phyloP scores from a whole-genome alignment of 2,329 filamentous ascomycete species.

The Fusarium sp. region DNA sequence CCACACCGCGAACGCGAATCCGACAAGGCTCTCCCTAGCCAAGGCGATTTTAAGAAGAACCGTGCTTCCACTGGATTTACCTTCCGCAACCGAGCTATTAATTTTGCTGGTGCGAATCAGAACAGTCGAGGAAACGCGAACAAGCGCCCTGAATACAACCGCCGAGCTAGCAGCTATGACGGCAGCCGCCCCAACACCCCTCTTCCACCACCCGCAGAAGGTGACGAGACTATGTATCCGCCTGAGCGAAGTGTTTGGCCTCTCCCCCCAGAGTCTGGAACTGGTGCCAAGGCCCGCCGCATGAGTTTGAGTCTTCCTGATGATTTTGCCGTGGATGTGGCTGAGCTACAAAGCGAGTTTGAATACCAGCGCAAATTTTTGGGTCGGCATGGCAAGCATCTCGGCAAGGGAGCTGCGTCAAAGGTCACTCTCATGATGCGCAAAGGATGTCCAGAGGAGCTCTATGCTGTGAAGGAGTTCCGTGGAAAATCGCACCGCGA shows the following conservation, averaged over 20 bases:
- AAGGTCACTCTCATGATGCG: conserved; percentile 84
- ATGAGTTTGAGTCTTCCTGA: conserved; percentile 80
- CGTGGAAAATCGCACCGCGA: conserved; percentile 77
- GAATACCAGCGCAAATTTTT: conserved; percentile 76
- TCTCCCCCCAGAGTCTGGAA: conserved; percentile 74
- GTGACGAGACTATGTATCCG: conserved; percentile 47
- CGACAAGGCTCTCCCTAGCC: conserved; percentile 53
- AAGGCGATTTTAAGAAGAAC: conserved; percentile 63
- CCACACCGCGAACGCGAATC: conserved; percentile 38
- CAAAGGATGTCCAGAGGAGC: conserved; percentile 71
- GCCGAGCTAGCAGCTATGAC: conserved; percentile 64
- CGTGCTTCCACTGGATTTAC: conserved; percentile 63
- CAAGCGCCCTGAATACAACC: conserved; percentile 40
- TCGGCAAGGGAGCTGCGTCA: conserved; percentile 86
- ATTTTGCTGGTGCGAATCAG: conserved; percentile 54
- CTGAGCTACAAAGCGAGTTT: conserved; percentile 75
- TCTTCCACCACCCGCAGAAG: conserved; percentile 26
- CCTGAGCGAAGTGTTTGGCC: conserved; percentile 65
- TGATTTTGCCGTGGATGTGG: conserved; percentile 77
- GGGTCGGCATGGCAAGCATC: conserved; percentile 76
- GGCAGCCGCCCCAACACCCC: conserved; percentile 46
- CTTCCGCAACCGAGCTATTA: conserved; percentile 60
- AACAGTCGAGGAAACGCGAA: conserved; percentile 32
- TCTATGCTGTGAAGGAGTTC: conserved; percentile 91
- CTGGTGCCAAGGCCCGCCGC: conserved; percentile 81